Conservation (phyloP, 2,329 filamentous ascomycete genomes). For the Phialophora tarda region DNA sequence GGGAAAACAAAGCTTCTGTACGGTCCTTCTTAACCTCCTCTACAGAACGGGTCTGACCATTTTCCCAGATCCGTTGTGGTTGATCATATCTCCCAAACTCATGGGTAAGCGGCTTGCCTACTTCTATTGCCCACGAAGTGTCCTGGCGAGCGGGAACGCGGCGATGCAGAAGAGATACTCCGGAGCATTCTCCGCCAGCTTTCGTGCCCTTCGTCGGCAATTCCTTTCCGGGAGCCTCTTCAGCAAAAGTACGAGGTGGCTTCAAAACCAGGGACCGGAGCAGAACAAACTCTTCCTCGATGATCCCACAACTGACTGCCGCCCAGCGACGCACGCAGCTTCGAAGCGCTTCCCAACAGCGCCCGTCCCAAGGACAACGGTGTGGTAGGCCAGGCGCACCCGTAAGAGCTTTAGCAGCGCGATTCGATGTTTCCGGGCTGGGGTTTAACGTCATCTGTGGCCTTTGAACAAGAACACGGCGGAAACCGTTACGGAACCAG, state of each 20-base stretch:
- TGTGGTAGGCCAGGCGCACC: too few relatives aligned
- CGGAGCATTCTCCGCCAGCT: slow-evolving; percentile 1
- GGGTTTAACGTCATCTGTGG: not conserved
- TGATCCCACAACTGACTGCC: not conserved
- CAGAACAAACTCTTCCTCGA: not conserved
- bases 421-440: too few relatives aligned
- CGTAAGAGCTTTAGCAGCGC: too few relatives aligned
- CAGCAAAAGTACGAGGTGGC: not conserved
- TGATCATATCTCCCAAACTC: not conserved
- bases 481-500: not conserved
- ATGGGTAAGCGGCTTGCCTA: not conserved
- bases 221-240: not conserved
- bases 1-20: slow-evolving; percentile 3
- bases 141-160: not conserved
- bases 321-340: too few relatives aligned
- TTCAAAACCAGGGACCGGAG: not conserved
- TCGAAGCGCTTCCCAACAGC: too few relatives aligned
- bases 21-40: not conserved
- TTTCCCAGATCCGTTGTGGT: not conserved
- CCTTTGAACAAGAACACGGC: not conserved
- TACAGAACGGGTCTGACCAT: not conserved
- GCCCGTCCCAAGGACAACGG: too few relatives aligned
- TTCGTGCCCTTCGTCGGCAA: not conserved
- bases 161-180: not conserved
- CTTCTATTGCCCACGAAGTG: not conserved